Conservation (phyloP, 371 early-diverging fungal species). For the Phascolomyces articulosus region DNA sequence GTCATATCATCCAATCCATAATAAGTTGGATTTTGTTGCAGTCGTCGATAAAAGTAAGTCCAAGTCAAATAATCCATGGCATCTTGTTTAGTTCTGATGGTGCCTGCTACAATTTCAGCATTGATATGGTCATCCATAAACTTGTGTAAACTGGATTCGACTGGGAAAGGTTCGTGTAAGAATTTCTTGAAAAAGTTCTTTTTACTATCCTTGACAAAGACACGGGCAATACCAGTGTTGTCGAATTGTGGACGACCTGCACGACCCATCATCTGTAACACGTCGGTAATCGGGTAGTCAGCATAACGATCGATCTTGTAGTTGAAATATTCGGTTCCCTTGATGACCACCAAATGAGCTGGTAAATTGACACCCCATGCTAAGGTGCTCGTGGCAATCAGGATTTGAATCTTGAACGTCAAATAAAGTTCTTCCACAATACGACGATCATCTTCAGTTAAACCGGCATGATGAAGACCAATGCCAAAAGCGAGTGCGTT, state of each 20-base stretch:
- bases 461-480: slow-evolving; percentile 98
- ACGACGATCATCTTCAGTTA: slow-evolving; percentile 87
- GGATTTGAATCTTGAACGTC: slow-evolving; percentile 90
- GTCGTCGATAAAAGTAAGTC: slow-evolving; percentile 93
- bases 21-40: slow-evolving; percentile 93
- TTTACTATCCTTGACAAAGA: slow-evolving; percentile 89
- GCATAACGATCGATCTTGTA: slow-evolving; percentile 87
- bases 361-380: slow-evolving; percentile 99
- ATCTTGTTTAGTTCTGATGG: slow-evolving; percentile 87
- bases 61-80: slow-evolving; percentile 93
- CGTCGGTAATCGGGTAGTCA: slow-evolving; percentile 94
- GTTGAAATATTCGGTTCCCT: slow-evolving; percentile 98
- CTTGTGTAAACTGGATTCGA: slow-evolving; percentile 82
- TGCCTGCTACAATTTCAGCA: slow-evolving; percentile 89
- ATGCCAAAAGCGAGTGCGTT: slow-evolving; percentile 93
- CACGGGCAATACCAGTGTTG: slow-evolving; percentile 82
- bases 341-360: slow-evolving; percentile 97
- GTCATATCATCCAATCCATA: slow-evolving; percentile 87
- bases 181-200: slow-evolving; percentile 97
- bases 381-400: slow-evolving; percentile 97
- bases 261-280: slow-evolving; percentile 99
- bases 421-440: slow-evolving; percentile 95
- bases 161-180: slow-evolving; percentile 91
- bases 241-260: slow-evolving; percentile 99
- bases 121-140: slow-evolving; percentile 87